Evolutionary conservation across 257 asterid genomes (phyloP), one percentile per base, ranked within the genome.

Genomic region (Jacaranda mimosifolia): DNA sequence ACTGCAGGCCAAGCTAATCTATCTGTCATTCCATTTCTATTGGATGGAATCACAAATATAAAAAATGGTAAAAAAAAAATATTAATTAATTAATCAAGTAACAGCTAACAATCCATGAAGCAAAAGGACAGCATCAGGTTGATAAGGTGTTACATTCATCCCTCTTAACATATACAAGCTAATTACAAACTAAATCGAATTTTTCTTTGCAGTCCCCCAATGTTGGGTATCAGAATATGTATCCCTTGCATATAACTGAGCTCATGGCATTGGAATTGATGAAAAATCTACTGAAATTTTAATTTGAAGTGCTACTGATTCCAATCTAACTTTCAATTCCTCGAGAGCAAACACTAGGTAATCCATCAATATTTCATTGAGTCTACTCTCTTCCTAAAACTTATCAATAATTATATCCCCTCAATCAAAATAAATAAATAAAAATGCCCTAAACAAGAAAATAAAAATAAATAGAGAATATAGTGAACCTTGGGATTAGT

Each of bases 401-500:
- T 17, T 9, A 21, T 10, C 40, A 21, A 78, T 8, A 11, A 15
- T 21, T 4, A 19, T 1, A 21, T 63, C 8, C 32, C 46, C 8
- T 18, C 40, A 14, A 70, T 9, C n/a, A 4, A 35, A n/a, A 9
- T 39, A 49, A 36, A 38, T 4, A 15, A 10, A 18, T 3, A 46
- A 63, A 70, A 55, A 18, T 45, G 19, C 51, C 51, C 17, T 43
- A 5, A 42, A 4, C 8, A 58, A 64, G 75, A 68, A 21, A 18
- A 26, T 70, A 7, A 64, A 26, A 6, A 39, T 36, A 26, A 9
- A 45, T 17, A 39, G 45, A 13, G 53, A 78, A 12, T 6, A 19
- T 64, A 65, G 14, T 77, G n/a, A 39, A 94, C 99, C 99, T 92
- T 85, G 51, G 98, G 85, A 86, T 91, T 85, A 35, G 91, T 75